These are phyloP conservation scores for Lentinus tigrinus DNA, from an alignment of 768 basidiomycete species.

Conservation along the genomic window DNA sequence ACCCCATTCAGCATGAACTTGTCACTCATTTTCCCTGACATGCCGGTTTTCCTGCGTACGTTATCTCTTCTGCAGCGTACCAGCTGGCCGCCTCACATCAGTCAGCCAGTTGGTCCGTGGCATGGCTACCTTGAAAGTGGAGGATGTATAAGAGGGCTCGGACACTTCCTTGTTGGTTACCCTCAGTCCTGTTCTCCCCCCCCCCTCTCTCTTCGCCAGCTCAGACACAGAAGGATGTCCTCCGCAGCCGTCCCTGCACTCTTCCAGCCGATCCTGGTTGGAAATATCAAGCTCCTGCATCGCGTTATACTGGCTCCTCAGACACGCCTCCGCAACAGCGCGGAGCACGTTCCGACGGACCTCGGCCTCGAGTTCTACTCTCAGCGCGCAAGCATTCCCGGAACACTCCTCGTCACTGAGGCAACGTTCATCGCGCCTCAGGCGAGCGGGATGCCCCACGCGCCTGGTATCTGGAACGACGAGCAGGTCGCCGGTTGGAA, in stretches of 20 bases:
- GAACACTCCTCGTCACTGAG: slow-evolving; percentile 57
- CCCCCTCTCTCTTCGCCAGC: too few species aligned
- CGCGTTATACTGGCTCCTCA: slow-evolving; percentile 54
- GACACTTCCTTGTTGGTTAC: too few species aligned
- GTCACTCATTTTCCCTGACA: too few species aligned
- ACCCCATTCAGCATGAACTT: too few species aligned
- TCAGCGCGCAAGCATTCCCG: slow-evolving; percentile 45
- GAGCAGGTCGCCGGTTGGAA: slow-evolving; percentile 57
- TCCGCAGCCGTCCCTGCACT: slow-evolving; percentile 25
- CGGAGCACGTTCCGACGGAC: slow-evolving; percentile 34
- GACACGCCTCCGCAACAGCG: slow-evolving; percentile 43
- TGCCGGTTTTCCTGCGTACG: too few species aligned
- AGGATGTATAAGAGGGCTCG: too few species aligned
- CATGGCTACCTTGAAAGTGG: too few species aligned
- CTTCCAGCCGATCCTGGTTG: slow-evolving; percentile 48
- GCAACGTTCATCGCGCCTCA: slow-evolving; percentile 49
- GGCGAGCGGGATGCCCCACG: slow-evolving; percentile 47
- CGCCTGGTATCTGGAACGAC: slow-evolving; percentile 62
- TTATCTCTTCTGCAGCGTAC: too few species aligned
- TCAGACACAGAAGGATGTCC: not conserved
- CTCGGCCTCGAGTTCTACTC: slow-evolving; percentile 46
- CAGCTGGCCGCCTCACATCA: too few species aligned
- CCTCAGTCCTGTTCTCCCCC: too few species aligned
- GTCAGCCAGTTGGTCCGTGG: too few species aligned
- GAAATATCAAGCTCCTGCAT: slow-evolving; percentile 42